Evolutionary conservation across 1,284 basidiomycete genomes (phyloP).

Genomic region (Fomitopsis schrenkii): DNA sequence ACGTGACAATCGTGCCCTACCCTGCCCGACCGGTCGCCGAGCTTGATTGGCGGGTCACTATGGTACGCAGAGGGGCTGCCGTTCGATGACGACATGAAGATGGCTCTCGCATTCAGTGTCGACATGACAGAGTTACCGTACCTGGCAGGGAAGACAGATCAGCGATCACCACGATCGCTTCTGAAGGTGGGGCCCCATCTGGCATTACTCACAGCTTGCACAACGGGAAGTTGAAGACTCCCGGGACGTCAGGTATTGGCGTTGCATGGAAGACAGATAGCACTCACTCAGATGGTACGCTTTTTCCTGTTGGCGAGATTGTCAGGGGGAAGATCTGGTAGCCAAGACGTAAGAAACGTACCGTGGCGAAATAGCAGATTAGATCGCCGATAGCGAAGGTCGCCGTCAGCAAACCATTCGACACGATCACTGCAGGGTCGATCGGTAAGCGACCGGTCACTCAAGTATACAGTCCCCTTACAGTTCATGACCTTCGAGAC

Average conservation of each 20-base stretch:
- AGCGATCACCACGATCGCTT: not conserved
- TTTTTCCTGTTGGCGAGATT: not conserved
- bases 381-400: not conserved
- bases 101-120: not conserved
- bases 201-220: not conserved
- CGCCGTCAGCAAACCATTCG: not conserved
- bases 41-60: not conserved
- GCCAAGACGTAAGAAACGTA: not conserved
- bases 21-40: not conserved
- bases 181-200: not conserved
- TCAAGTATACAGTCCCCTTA: not conserved
- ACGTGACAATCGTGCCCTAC: not conserved
- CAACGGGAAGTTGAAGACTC: constrained; percentile 1
- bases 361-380: not conserved
- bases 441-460: not conserved
- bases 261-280: not conserved
- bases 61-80: not conserved
- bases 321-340: not conserved
- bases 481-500: not conserved
- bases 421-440: not conserved
- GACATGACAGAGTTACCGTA: constrained; percentile 3
- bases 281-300: not conserved
- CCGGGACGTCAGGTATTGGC: not conserved
- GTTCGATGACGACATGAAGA: not conserved
- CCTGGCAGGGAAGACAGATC: not conserved